Percentiles rank a stretch among this genome's conserved stretches.
Conservation (phyloP, 2,329 filamentous ascomycete species). For the Exophiala sp. region DNA sequence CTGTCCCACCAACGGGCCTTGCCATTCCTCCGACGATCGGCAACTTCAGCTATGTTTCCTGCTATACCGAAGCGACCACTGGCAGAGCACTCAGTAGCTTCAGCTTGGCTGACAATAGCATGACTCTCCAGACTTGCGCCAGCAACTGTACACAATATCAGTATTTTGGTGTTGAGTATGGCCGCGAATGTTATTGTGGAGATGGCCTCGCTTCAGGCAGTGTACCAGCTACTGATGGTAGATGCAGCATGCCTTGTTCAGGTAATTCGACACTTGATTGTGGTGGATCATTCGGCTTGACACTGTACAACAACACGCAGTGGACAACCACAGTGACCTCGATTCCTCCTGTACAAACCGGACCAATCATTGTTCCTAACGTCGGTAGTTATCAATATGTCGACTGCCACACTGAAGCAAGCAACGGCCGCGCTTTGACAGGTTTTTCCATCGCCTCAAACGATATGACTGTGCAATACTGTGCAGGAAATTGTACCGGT, state of each 20-base stretch:
- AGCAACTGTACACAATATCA: constrained; percentile 30
- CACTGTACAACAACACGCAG: constrained; percentile 19
- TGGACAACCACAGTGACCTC: constrained; percentile 6
- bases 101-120: constrained; percentile 22
- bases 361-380: constrained; percentile 17
- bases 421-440: constrained; percentile 17
- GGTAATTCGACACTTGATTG: constrained; percentile 40
- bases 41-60: constrained; percentile 26
- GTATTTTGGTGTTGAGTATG: constrained; percentile 35
- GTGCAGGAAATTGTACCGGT: constrained; percentile 23
- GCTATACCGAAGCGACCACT: constrained; percentile 30
- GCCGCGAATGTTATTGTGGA: constrained; percentile 36
- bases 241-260: constrained; percentile 44
- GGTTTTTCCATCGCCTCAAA: constrained; percentile 15
- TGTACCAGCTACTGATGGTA: constrained; percentile 15
- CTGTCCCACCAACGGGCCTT: constrained; percentile 6
- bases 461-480: constrained; percentile 19
- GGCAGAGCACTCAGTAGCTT: constrained; percentile 33
- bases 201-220: constrained; percentile 28
- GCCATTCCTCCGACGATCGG: constrained; percentile 13
- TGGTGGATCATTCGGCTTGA: constrained; percentile 52
- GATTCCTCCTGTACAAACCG: constrained; percentile 8
- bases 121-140: constrained; percentile 30
- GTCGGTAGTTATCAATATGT: constrained; percentile 19
- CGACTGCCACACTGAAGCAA: constrained; percentile 22